These are phyloP conservation scores for Xerocomellus amylosporus DNA, from an alignment of 768 basidiomycete species.

Conservation along the genomic window DNA sequence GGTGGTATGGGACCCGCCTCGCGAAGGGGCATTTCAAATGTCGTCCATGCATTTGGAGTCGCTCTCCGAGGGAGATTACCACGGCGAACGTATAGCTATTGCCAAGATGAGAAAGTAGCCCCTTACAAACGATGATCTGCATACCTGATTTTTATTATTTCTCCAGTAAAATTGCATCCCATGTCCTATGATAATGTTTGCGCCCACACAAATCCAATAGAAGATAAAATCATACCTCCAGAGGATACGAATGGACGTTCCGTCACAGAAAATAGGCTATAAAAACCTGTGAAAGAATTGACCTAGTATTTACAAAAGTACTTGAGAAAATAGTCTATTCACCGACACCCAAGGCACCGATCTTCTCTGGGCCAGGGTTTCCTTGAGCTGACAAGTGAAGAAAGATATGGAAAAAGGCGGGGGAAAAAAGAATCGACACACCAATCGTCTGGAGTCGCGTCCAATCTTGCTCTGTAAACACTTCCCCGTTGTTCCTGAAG, in stretches of 20 bases:
- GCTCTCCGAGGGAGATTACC: not conserved
- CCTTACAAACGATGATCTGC: not conserved
- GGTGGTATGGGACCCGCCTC: conserved; percentile 73
- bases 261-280: conserved; percentile 78
- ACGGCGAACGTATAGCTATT: not conserved
- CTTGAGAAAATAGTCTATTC: conserved; percentile 11
- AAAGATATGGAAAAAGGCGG: not conserved
- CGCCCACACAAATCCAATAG: not conserved
- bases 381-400: conserved; percentile 62
- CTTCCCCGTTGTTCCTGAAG: conserved; percentile 82
- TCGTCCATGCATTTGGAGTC: conserved; percentile 59
- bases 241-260: not conserved
- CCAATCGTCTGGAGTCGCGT: conserved; percentile 85
- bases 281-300: conserved; percentile 48
- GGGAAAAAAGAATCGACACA: conserved; percentile 23
- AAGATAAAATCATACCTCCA: not conserved
- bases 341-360: conserved; percentile 94
- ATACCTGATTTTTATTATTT: not conserved
- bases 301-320: not conserved
- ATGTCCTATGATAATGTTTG: not conserved
- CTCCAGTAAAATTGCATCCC: conserved; percentile 2
- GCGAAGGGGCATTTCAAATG: conserved; percentile 81
- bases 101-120: not conserved
- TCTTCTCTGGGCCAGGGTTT: conserved; percentile 92
- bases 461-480: conserved; percentile 88